Percentiles rank a stretch among this genome's conserved stretches.
Evolutionary conservation across 306 rosid genomes (phyloP).

Genomic region (Prinsepia uniflora): DNA sequence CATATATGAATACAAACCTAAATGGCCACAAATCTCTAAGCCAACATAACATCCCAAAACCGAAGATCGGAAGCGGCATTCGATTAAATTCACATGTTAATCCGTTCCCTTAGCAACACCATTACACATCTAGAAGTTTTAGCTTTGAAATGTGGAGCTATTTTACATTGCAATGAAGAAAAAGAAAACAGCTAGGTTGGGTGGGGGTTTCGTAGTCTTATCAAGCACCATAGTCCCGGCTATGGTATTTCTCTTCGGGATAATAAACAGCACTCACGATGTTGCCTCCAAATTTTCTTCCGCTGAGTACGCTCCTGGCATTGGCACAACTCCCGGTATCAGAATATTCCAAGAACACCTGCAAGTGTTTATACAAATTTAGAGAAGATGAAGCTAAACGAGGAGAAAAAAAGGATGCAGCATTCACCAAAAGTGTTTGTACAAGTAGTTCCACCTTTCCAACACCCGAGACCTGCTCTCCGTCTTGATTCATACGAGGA

Average conservation of each 20-base stretch:
- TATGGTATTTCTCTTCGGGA: slow-evolving; percentile 56
- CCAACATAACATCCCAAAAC: neutral
- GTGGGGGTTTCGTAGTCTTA: slow-evolving; percentile 8
- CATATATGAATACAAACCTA: neutral
- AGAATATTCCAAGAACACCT: slow-evolving; percentile 77
- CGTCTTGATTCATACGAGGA: slow-evolving; percentile 53
- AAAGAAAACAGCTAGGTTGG: neutral
- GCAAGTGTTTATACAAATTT: slow-evolving; percentile 10
- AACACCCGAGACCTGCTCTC: slow-evolving; percentile 47
- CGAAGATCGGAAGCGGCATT: neutral
- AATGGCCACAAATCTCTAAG: neutral
- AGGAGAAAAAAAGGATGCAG: slow-evolving; percentile 10
- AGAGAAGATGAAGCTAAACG: neutral
- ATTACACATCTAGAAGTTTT: neutral
- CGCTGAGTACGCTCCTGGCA: slow-evolving; percentile 59
- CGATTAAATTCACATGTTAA: neutral
- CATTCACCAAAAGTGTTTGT: neutral
- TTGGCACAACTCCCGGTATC: slow-evolving; percentile 43
- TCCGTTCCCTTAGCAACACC: neutral
- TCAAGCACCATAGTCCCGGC: slow-evolving; percentile 40
- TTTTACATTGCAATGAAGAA: neutral
- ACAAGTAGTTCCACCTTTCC: slow-evolving; percentile 56
- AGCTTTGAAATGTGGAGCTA: neutral
- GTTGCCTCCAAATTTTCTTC: slow-evolving; percentile 75
- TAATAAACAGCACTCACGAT: slow-evolving; percentile 54